Conservation (phyloP, 345 rosid genomes). For the Citropsis articulata region DNA sequence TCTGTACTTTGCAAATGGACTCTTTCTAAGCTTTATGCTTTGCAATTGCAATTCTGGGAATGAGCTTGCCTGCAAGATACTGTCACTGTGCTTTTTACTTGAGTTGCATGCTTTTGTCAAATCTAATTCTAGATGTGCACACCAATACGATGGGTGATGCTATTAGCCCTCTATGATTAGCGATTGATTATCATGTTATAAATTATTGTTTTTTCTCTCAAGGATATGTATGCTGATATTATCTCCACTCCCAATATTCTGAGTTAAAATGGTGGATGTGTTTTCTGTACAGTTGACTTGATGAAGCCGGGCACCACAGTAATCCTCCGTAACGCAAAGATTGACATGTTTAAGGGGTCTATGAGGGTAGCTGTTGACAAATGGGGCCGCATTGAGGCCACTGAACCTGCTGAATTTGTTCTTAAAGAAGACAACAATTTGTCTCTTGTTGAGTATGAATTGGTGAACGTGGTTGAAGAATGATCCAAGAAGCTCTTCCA, state of each 20-base stretch:
- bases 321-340: conserved; percentile 50
- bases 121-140: too few species aligned
- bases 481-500: conserved; percentile 16
- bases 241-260: not conserved
- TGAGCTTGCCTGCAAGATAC: not conserved
- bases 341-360: conserved; percentile 54
- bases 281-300: conserved; percentile 34
- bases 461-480: conserved; percentile 44
- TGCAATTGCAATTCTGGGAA: not conserved
- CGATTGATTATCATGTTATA: too few species aligned
- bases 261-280: not conserved
- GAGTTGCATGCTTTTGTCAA: too few species aligned
- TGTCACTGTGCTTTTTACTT: not conserved
- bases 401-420: conserved; percentile 31
- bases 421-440: conserved; percentile 46
- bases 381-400: conserved; percentile 52
- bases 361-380: conserved; percentile 62
- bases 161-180: too few species aligned
- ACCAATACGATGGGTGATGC: not conserved
- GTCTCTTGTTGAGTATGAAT: conserved; percentile 52
- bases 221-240: not conserved
- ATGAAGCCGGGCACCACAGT: conserved; percentile 47
- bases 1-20: not conserved
- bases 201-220: too few species aligned
- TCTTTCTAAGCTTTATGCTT: not conserved